Evolutionary conservation across 2,329 filamentous ascomycete genomes (phyloP), one percentile per base, ranked within the genome.

Genomic region (Lachnellula suecica): DNA sequence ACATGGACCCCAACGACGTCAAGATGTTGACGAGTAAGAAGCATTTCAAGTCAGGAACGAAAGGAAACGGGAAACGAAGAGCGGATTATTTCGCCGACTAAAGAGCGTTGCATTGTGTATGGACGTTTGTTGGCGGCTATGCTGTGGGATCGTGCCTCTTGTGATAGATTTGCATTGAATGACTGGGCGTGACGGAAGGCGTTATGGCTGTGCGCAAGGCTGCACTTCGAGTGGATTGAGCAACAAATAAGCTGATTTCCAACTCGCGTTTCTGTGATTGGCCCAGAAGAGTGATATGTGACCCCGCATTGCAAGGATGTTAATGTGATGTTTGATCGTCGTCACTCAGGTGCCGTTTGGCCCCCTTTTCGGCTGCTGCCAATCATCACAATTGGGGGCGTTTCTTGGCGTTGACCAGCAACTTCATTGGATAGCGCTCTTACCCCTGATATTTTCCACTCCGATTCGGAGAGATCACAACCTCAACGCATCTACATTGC

Each of bases 41-140:
- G 76, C 94, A 99, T 72, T 94, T 91, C 72, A 96, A 96, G 74
- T 87, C 82, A n/a, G 83, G 84, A 37, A 80, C 82, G 57, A 84
- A 79, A 70, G 80, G 77, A 54, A 87, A 82, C 47, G 66, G 66
- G 20, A 70, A 70, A 55, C 60, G 66, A 48, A 64, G 67, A 55
- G 66, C 64, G n/a, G 58, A 70, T 58, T 70, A 69, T 48, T 69
- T 70, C 52, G 62, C 60, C 3, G 65, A 68, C 59, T 67, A 50
- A 59, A 40, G 31, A 17, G 19, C 29, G 24, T n/a, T 46, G 3
- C 27, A 22, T 47, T 47, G 44, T 24, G 23, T 41, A 38, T 40
- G 27, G 37, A 34, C 24, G 29, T 11, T 45, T 37, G 35, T 44
- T 43, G 51, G 51, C 51, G 47, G 51, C 47, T 49, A 50, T 34